These are phyloP conservation scores for Cladophialophora chaetospira DNA, from an alignment of 2,329 filamentous ascomycete species.

Conservation along the genomic window DNA sequence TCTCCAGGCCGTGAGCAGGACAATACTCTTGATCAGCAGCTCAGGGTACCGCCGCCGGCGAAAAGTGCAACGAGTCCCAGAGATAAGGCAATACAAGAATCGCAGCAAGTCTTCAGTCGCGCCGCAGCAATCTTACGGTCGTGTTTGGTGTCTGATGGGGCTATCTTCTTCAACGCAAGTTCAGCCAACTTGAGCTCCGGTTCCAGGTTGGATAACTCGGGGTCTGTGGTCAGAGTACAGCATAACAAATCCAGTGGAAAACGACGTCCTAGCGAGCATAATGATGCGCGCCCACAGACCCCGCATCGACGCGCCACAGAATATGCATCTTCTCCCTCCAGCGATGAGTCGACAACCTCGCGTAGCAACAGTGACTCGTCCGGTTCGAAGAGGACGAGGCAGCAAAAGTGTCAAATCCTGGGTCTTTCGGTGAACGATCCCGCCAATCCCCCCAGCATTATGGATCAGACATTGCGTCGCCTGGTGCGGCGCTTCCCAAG, in stretches of 20 bases:
- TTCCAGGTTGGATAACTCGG: constrained; percentile 14
- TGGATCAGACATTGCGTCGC: constrained; percentile 44
- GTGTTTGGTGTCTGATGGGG: constrained; percentile 46
- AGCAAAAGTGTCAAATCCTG: constrained; percentile 27
- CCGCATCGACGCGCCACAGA: not conserved
- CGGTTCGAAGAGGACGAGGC: constrained; percentile 33
- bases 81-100: constrained; percentile 10
- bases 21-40: not conserved
- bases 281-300: not conserved
- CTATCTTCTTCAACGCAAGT: constrained; percentile 38
- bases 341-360: constrained; percentile 9
- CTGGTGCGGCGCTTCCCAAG: constrained; percentile 50
- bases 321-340: not conserved
- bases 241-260: constrained; percentile 7
- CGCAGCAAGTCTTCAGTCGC: constrained; percentile 42
- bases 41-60: not conserved
- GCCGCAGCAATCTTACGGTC: constrained; percentile 50
- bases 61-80: not conserved
- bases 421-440: constrained; percentile 8
- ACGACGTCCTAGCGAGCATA: not conserved
- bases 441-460: constrained; percentile 34
- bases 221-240: constrained; percentile 11
- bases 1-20: not conserved
- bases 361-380: constrained; percentile 16
- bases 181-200: constrained; percentile 26